Evolutionary conservation across 257 asterid species (phyloP), one percentile per base, ranked within the genome.

Genomic region (Capsicum chinense): DNA sequence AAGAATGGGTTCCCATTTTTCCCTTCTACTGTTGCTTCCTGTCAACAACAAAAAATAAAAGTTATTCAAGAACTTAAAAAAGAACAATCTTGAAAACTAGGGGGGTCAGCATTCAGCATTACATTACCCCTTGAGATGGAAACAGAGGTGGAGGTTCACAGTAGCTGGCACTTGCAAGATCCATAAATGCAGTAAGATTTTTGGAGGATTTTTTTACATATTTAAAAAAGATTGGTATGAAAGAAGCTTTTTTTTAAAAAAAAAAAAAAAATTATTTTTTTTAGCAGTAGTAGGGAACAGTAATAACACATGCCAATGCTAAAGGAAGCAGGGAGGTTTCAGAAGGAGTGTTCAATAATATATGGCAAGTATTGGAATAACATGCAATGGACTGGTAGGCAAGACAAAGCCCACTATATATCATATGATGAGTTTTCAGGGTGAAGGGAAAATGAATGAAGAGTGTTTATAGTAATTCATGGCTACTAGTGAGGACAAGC

Each of bases 1-100:
- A 91, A 82, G 76, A 92, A 93, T 39, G 92, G 97, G 87, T 91
- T 93, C 87, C 87, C 89, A 86, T 57, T 83, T 60, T 26, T 88
- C 79, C 87, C 85, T 89, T 92, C 94, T 16, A 91, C 2, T 58
- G 76, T 68, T 84, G 89, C 88, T 85, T 90, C 97, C 99, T 95
- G 73, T 5, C 10, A 48, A 33, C 21, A 81, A 86, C 39, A 66
- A 85, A 83, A 39, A 71, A 80, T 63, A 60, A 42, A 10, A 83
- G 73, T 33, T 39, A 21, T 59, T 13, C 54, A 52, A 42, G 26
- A 56, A 81, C 73, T 33, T 11, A 84, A 3, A 84, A 3, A 88
- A 71, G 47, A 52, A 64, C 60, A 60, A 16, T 4, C 81, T 50
- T 56, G 74, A 7, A 79, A 10, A 7, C 66, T 39, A 39, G 44